Conservation (phyloP, 2,329 filamentous ascomycete species). For the Pestalotiopsis sp. region DNA sequence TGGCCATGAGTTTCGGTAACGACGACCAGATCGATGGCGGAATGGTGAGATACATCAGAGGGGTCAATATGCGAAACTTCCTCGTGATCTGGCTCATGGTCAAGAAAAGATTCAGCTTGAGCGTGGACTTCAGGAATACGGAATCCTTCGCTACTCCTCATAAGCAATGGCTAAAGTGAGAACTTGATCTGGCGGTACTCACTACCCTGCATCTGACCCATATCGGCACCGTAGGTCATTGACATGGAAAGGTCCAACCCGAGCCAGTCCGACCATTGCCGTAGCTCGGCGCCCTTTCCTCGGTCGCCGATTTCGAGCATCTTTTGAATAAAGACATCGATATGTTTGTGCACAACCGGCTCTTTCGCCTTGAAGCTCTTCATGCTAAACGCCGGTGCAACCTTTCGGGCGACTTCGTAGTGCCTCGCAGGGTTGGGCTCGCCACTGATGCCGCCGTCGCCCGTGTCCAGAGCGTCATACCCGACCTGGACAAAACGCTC, state of each 20-base stretch:
- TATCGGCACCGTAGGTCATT: conserved; percentile 14
- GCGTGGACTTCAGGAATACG: conserved; percentile 13
- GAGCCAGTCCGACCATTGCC: conserved; percentile 22
- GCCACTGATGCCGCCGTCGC: conserved; percentile 20
- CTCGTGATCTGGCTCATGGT: conserved; percentile 15
- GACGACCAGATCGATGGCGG: conserved; percentile 11
- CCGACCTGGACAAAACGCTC: conserved; percentile 23
- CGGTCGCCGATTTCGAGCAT: conserved; percentile 17
- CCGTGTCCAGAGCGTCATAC: conserved; percentile 20
- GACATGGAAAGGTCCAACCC: conserved; percentile 17
- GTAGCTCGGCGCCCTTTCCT: conserved; percentile 14
- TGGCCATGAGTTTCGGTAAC: conserved; percentile 3
- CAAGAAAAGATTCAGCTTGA: conserved; percentile 11
- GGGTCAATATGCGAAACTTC: conserved; percentile 18
- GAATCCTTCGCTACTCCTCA: conserved; percentile 12
- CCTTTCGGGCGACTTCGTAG: conserved; percentile 20
- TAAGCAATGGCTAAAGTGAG: not conserved
- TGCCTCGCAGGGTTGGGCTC: conserved; percentile 24
- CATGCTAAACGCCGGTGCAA: conserved; percentile 26
- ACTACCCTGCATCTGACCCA: conserved; percentile 22
- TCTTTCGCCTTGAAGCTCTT: conserved; percentile 15
- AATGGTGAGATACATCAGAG: conserved; percentile 18
- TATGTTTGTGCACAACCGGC: conserved; percentile 20
- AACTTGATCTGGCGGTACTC: not conserved
- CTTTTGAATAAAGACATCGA: conserved; percentile 21